Conservation (phyloP, 495 filamentous ascomycete genomes). For the Lophiostoma macrostomum region DNA sequence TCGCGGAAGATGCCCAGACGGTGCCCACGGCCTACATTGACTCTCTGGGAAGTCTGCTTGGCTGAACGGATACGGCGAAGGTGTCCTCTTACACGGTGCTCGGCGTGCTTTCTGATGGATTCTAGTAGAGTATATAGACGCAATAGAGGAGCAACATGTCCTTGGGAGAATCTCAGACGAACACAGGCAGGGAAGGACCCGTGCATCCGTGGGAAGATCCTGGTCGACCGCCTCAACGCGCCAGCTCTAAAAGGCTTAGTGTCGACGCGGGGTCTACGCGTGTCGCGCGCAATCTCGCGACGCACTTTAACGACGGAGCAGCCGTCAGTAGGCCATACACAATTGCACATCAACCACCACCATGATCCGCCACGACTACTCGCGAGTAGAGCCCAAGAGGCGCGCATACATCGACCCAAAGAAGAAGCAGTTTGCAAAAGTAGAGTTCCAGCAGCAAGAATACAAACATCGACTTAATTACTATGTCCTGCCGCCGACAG, state of each 20-base stretch:
- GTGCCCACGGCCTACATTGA: constrained; percentile 79
- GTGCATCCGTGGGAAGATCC: too few relatives aligned
- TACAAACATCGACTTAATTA: constrained; percentile 90
- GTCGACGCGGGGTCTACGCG: too few relatives aligned
- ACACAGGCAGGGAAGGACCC: too few relatives aligned
- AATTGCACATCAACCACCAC: neutral
- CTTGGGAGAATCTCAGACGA: too few relatives aligned
- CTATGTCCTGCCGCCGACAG: constrained; percentile 82
- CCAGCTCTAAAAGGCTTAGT: too few relatives aligned
- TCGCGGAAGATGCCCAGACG: constrained; percentile 56
- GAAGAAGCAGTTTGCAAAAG: constrained; percentile 79
- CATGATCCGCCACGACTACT: constrained; percentile 31
- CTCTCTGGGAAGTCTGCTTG: constrained; percentile 70
- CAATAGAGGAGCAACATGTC: too few relatives aligned
- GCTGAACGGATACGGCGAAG: neutral
- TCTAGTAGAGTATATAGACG: too few relatives aligned
- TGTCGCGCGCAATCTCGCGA: neutral
- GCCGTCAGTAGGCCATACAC: neutral
- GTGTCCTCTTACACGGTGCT: neutral
- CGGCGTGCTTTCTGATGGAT: too few relatives aligned
- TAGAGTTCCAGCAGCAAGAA: constrained; percentile 65
- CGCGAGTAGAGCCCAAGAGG: constrained; percentile 76
- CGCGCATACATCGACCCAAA: constrained; percentile 70
- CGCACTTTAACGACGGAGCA: neutral
- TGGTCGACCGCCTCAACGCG: too few relatives aligned